These are phyloP conservation scores for Magnaporthiopsis incrustans DNA, from an alignment of 2,329 filamentous ascomycete species.

Conservation along the genomic window DNA sequence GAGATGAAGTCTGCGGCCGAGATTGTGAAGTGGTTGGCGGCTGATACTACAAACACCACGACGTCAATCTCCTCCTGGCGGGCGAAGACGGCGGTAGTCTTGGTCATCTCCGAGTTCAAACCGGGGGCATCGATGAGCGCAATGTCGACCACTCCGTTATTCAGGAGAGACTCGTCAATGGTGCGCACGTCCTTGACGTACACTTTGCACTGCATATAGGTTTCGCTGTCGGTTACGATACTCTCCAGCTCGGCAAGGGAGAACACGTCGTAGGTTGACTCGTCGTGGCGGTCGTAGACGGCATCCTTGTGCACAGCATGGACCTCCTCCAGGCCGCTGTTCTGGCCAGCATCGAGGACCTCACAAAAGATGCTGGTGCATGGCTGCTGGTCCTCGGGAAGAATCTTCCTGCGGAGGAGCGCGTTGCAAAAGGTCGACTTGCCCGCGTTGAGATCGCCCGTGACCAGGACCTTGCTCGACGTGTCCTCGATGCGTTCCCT, in stretches of 20 bases:
- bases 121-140: constrained; percentile 94
- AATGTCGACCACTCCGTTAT: constrained; percentile 97
- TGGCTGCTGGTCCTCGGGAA: constrained; percentile 95
- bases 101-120: constrained; percentile 89
- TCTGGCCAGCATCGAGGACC: constrained; percentile 85
- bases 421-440: constrained; percentile 99
- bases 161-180: constrained; percentile 88
- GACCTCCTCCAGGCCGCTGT: constrained; percentile 85
- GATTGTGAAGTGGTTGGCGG: constrained; percentile 94
- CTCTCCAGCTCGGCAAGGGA: constrained; percentile 70
- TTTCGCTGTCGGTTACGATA: constrained; percentile 81
- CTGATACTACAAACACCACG: constrained; percentile 95
- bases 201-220: constrained; percentile 91
- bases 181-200: constrained; percentile 86
- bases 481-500: constrained; percentile 95
- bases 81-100: constrained; percentile 95
- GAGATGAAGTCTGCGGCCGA: constrained; percentile 98
- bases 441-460: constrained; percentile 91
- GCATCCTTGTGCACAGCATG: constrained; percentile 83
- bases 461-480: constrained; percentile 91
- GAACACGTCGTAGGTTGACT: constrained; percentile 89
- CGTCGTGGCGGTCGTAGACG: constrained; percentile 79
- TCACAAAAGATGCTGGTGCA: constrained; percentile 99
- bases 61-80: constrained; percentile 98
- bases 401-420: constrained; percentile 80